Evolutionary conservation across 495 filamentous ascomycete species (phyloP), one percentile per base, ranked within the genome.

Genomic region (Pyronema omphalodes): DNA sequence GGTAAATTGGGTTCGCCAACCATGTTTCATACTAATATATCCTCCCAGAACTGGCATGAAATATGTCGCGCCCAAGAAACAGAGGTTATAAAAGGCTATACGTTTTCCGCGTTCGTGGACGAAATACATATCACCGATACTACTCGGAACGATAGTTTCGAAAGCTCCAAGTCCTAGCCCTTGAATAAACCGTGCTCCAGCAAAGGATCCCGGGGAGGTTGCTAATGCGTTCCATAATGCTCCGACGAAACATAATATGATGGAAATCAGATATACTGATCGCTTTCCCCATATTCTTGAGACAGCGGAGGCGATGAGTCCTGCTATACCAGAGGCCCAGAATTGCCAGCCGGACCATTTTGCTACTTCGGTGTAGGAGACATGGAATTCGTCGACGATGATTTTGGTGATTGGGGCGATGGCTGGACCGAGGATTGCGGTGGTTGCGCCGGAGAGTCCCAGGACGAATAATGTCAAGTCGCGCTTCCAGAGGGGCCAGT

Each of bases 31-130:
- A 3, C 64, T 17, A 54, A 77, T 76, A 57, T 74, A 73, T 11
- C 74, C 74, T 6, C 69, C 70, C n/a, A 76, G 69, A 29, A 76
- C 60, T 34, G 69, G 67, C 48, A 70, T 74, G 37, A 74, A 72
- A 49, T 67, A 70, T n/a, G 72, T 73, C 9, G 69, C 71, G 37
- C 72, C 71, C 12, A 79, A 60, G 23, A 82, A 68, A 40, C 78
- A 77, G 52, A 83, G 65, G 56, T 82, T 82, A 70, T 79, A 83
- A 17, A 77, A 67, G 0, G 79, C 80, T 36, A 81, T 77, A 1
- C 79, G 72, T 15, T 76, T 79, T 0, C 76, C 80, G 19, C 80
- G 71, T 63, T 83, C 68, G 60, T 83, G 80, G 34, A 82, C 79
- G 58, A 77, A 82, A 67, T 77, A 78, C 54, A 76, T 60, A 54